These are phyloP conservation scores for Mycena citricolor DNA, from an alignment of 1,284 basidiomycete genomes.

Conservation along the genomic window DNA sequence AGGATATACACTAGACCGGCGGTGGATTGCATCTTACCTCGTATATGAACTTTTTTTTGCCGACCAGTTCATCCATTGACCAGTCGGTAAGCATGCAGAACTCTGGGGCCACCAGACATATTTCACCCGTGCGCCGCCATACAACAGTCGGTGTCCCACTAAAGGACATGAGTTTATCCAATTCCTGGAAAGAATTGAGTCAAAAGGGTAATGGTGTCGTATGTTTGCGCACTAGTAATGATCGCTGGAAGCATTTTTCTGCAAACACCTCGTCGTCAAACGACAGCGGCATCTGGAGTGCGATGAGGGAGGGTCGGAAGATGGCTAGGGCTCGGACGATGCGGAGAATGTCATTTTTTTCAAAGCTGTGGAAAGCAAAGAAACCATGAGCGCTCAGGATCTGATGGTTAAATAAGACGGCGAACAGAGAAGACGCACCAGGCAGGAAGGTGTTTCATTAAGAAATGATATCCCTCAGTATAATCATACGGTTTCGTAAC, in stretches of 20 bases:
- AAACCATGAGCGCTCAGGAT: not conserved
- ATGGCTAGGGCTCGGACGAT: slow-evolving; percentile 94
- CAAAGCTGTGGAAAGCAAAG: slow-evolving; percentile 61
- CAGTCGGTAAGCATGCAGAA: slow-evolving; percentile 94
- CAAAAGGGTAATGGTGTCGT: slow-evolving; percentile 9
- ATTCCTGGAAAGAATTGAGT: slow-evolving; percentile 57
- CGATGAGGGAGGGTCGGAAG: slow-evolving; percentile 93
- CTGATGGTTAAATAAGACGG: slow-evolving; percentile 3
- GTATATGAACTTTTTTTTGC: slow-evolving; percentile 84
- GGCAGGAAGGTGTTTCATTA: slow-evolving; percentile 88
- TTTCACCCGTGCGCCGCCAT: slow-evolving; percentile 97
- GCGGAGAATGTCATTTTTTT: slow-evolving; percentile 92
- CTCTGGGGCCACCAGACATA: slow-evolving; percentile 94
- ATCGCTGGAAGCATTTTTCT: slow-evolving; percentile 93
- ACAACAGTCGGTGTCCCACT: slow-evolving; percentile 99
- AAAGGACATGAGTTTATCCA: slow-evolving; percentile 95
- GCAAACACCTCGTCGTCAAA: slow-evolving; percentile 95
- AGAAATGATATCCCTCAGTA: slow-evolving; percentile 89
- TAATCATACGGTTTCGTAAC: slow-evolving; percentile 88
- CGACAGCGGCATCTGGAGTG: slow-evolving; percentile 92
- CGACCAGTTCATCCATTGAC: slow-evolving; percentile 80
- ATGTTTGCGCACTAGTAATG: slow-evolving; percentile 68
- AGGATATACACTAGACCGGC: slow-evolving; percentile 15
- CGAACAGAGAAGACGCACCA: slow-evolving; percentile 56
- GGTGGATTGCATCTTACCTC: slow-evolving; percentile 53